These are phyloP conservation scores for Gymnopus androsaceus DNA, from an alignment of 1,284 basidiomycete species.

Conservation along the genomic window DNA sequence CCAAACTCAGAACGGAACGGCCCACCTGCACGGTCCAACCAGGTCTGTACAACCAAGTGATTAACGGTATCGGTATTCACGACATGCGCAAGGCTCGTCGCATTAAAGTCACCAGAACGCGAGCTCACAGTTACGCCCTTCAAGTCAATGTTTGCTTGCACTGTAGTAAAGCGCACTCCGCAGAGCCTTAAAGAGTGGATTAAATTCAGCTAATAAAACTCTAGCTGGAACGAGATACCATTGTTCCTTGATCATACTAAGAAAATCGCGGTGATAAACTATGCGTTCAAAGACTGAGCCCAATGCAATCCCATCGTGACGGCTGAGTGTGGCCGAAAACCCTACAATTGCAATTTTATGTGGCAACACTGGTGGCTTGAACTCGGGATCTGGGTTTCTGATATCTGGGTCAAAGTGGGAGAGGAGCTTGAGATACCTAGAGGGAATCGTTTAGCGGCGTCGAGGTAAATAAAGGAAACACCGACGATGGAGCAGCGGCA, in stretches of 20 bases:
- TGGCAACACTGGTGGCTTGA: slow-evolving; percentile 35
- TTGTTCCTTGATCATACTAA: slow-evolving; percentile 91
- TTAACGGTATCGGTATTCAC: slow-evolving; percentile 82
- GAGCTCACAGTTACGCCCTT: slow-evolving; percentile 65
- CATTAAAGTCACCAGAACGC: slow-evolving; percentile 77
- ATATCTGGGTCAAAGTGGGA: slow-evolving; percentile 73
- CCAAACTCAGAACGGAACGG: slow-evolving; percentile 17
- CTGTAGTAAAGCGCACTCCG: slow-evolving; percentile 80
- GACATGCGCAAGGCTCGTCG: slow-evolving; percentile 73
- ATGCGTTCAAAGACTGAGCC: slow-evolving; percentile 89
- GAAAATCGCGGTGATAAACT: slow-evolving; percentile 92
- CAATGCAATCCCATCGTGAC: slow-evolving; percentile 90
- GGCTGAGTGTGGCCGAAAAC: slow-evolving; percentile 93
- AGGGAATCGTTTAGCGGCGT: not conserved
- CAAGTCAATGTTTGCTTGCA: slow-evolving; percentile 75
- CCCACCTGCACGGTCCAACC: slow-evolving; percentile 80
- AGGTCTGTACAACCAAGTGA: slow-evolving; percentile 74
- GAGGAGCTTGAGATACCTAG: slow-evolving; percentile 77
- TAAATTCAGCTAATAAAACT: not conserved
- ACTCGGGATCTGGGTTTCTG: slow-evolving; percentile 49
- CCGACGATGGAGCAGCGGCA: slow-evolving; percentile 86
- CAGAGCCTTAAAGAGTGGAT: slow-evolving; percentile 64
- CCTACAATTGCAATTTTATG: slow-evolving; percentile 84
- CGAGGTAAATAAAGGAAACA: slow-evolving; percentile 12
- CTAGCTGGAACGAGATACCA: slow-evolving; percentile 54